Evolutionary conservation across 192 early-diverging fungal species (phyloP).

Genomic region (Funneliformis mosseae): DNA sequence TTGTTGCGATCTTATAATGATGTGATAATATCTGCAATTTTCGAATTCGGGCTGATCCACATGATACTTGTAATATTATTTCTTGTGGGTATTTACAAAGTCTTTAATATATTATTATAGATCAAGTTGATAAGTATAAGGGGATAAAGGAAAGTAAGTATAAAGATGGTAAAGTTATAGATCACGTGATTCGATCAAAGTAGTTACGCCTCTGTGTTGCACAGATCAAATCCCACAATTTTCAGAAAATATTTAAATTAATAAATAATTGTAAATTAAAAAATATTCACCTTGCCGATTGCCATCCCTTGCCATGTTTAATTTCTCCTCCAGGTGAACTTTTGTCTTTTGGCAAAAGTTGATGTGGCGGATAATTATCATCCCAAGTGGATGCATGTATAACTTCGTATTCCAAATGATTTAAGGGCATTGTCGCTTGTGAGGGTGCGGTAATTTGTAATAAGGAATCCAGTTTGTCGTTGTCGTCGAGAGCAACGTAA

Average conservation of each 20-base stretch:
- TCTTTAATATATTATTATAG: conserved; percentile 41
- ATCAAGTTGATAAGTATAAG: neutral
- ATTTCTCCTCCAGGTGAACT: neutral
- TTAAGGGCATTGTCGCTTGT: neutral
- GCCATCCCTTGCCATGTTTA: conserved; percentile 50
- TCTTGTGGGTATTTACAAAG: conserved; percentile 73
- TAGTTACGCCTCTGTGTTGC: neutral
- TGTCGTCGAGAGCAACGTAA: neutral
- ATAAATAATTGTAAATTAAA: conserved; percentile 12
- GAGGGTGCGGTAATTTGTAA: neutral
- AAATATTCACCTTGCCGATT: conserved; percentile 47
- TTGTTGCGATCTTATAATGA: conserved; percentile 77
- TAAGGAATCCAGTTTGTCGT: neutral
- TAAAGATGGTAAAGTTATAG: too few relatives aligned
- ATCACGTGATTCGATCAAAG: too few relatives aligned
- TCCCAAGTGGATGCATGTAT: conserved; percentile 47
- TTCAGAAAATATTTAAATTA: neutral
- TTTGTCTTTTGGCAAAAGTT: conserved; percentile 40
- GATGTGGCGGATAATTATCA: conserved; percentile 45
- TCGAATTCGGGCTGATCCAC: conserved; percentile 57
- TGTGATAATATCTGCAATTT: conserved; percentile 76
- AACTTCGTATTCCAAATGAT: conserved; percentile 21
- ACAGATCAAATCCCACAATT: neutral
- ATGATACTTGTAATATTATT: conserved; percentile 58
- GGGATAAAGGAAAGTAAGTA: too few relatives aligned